A percentile compares a stretch with the other conserved stretches of the same genome.
Conservation (phyloP, 2,329 filamentous ascomycete species). For the Ceratocystis harringtonii region DNA sequence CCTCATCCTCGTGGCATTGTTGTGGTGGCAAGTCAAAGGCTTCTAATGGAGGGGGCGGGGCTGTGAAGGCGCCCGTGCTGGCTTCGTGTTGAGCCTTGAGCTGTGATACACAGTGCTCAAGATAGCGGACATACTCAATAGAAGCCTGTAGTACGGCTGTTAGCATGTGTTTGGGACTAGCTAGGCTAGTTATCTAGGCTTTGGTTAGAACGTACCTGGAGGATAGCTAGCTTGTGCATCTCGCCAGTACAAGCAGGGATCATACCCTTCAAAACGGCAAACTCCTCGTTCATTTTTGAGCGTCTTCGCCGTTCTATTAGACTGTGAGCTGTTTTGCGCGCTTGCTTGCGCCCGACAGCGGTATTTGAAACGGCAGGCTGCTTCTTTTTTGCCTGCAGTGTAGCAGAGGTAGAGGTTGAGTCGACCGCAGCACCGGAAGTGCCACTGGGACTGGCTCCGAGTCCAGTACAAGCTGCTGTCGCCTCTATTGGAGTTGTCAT, state of each 20-base stretch:
- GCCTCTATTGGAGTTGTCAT: background rate
- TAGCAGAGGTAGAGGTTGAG: background rate
- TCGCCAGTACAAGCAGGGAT: conserved; percentile 92
- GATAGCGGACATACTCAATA: conserved; percentile 89
- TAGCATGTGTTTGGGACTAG: conserved; percentile 2
- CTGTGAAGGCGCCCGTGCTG: conserved; percentile 19
- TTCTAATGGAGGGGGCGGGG: background rate
- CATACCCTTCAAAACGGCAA: conserved; percentile 82
- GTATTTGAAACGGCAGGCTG: conserved; percentile 61
- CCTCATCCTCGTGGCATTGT: conserved; percentile 22
- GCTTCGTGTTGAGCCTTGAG: conserved; percentile 48
- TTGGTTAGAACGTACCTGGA: conserved; percentile 50
- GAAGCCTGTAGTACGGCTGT: conserved; percentile 47
- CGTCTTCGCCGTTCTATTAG: conserved; percentile 78
- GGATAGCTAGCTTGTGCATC: conserved; percentile 93
- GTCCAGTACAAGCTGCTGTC: background rate
- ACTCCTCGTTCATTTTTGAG: conserved; percentile 99
- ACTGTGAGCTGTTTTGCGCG: conserved; percentile 89
- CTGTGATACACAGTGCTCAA: conserved; percentile 73
- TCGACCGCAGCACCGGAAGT: background rate
- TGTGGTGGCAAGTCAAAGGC: conserved; percentile 8
- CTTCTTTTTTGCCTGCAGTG: conserved; percentile 51
- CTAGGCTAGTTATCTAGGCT: background rate
- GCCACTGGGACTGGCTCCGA: too few relatives aligned
- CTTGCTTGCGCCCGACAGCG: conserved; percentile 73